A percentile compares a stretch with the other conserved stretches of the same genome.
Conservation (phyloP, 176 grass and related monocot genomes). For the Oryza longistaminata region DNA sequence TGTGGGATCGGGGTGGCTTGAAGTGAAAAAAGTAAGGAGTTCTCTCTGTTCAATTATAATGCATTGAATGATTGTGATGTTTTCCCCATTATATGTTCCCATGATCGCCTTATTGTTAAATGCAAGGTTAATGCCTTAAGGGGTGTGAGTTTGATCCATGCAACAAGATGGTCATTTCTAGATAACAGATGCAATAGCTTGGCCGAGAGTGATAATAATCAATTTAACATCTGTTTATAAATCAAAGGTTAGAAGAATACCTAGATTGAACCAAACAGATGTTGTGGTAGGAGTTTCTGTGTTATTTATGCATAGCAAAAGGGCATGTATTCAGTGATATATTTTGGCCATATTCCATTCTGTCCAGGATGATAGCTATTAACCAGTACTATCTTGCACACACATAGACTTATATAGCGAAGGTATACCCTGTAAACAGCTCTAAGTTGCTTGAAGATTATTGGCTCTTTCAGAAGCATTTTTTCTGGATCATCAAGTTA, state of each 20-base stretch:
- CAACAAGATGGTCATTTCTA: neutral
- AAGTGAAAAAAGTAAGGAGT: constrained; percentile 76
- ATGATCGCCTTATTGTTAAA: neutral
- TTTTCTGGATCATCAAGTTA: constrained; percentile 5
- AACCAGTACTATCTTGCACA: neutral
- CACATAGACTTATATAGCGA: neutral
- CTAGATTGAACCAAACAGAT: neutral
- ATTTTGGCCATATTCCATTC: neutral
- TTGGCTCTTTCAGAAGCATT: constrained; percentile 7
- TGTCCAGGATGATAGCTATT: neutral
- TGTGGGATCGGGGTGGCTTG: constrained; percentile 89
- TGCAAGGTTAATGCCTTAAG: neutral
- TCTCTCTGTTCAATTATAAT: neutral
- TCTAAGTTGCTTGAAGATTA: constrained; percentile 18
- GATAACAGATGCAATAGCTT: neutral
- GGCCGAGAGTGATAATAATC: neutral
- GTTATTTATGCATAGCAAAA: neutral
- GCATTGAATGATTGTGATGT: neutral
- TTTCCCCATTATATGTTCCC: neutral
- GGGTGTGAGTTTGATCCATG: neutral
- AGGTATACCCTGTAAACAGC: neutral
- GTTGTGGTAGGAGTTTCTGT: neutral
- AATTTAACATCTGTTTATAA: neutral
- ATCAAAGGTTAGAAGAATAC: neutral
- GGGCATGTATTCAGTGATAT: neutral